Evolutionary conservation across 2,329 filamentous ascomycete genomes (phyloP), one percentile per base, ranked within the genome.

Genomic region (Penicillium psychrosexuale): DNA sequence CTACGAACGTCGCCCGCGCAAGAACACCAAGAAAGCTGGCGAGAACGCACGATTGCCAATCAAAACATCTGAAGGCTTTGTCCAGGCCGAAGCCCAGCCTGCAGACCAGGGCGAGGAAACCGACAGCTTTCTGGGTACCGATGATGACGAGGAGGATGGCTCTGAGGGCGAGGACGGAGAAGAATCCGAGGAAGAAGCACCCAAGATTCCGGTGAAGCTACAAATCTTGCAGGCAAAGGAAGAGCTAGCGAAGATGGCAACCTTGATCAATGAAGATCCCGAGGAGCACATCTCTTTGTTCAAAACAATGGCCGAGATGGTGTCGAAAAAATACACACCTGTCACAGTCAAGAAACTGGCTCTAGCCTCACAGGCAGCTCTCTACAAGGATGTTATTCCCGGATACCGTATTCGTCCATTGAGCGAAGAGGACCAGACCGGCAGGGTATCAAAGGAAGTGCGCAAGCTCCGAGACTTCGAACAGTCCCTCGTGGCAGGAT

Each of bases 301-400:
- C 77, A 92, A 90, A 71, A 83, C 84, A 5, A 77, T 97, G 65
- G 87, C 86, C 31, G 84, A 88, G 65, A 84, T 96, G 62, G 87
- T 87, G 19, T 80, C 86, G 51, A 79, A 80, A 13, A 51, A 57
- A n/a, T 85, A 65, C n/a, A 64, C 72, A 5, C 72, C 92, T 59
- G 73, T 83, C 13, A 86, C 88, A 2, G 86, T 99, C 49, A 87
- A 90, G 76, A 96, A 96, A 74, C 81, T 99, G 57, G 87, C 89
- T 7, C 78, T 99, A 60, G 89, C 87, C 45, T 91, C 94, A 22
- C 92, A 97, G 74, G 82, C 94, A 70, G 84, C 92, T 0, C 85
- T 97, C 12, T 99, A 93, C 80, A 96, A 93, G 72, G 94, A 97
- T 73, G 84, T 97, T 44, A 97, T 99, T 56, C 94, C 94, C 0